Base-by-base conservation (phyloP, 1,284 basidiomycete species). In the Taiwanofungus camphoratus region DNA sequence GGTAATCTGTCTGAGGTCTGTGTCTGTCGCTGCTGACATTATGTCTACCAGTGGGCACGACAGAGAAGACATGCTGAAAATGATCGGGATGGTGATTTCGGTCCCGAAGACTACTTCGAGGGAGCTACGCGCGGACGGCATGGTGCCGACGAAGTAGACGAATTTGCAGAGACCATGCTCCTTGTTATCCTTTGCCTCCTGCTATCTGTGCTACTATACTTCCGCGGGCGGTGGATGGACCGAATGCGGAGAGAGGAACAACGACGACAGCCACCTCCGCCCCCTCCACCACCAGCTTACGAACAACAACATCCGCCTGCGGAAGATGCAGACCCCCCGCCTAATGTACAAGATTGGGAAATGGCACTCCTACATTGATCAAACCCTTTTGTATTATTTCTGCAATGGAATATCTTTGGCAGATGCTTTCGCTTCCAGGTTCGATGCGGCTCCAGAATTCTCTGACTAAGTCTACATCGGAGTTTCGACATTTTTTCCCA, bases 91-190 rank as follows among this genome's bases (percentile, higher is more conserved):
- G 67, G 70, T 36, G 87, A 90, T 46, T 79, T 81, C 52, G 84
- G 83, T 5, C 81, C 84, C 0, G 86, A 89, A 45, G 87, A 90
- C 57, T 87, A 86, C 61, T 83, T 87, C 55, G 85, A 88, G 20
- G 82, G 70, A 2, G 74, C 77, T 6, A 55, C 78, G 44, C 74
- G 82, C 31, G 76, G 77, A 5, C 65, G 73, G 23, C 65, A 74
- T 39, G 70, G 78, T n/a, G 77, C 75, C 18, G 78, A 80, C 16
- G 74, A 71, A 21, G 65, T 61, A 11, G 77, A 87, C 51, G 82
- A 87, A 51, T 79, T 87, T 45, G 66, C 65, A 32, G 87, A 89
- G 67, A 89, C 83, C 27, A 73, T 86, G 67, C 57, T 88, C 35
- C 66, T 89, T 20, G 71, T 87, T 7, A 60, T 76, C 30, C 67